Evolutionary conservation across 768 basidiomycete species (phyloP), one percentile per base, ranked within the genome.

Genomic region (Amanita subjunquillea): DNA sequence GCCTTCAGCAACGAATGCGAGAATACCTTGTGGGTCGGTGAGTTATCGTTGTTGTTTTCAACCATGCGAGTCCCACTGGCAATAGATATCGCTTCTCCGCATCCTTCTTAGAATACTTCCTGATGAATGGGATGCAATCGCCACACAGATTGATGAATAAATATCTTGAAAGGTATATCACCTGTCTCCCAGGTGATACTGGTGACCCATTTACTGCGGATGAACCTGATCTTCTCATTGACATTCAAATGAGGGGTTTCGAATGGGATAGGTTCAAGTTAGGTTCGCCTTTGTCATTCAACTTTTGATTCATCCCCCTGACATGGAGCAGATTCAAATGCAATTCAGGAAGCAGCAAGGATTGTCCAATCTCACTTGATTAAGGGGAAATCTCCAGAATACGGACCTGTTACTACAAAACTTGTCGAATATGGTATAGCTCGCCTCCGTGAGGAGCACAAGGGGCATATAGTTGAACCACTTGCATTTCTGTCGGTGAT

Each of bases 61-160:
- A 41, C 51, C 42, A 29, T 51, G 34, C 13, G 50, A 50, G 42
- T 46, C 58, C 54, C 22, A 57, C 51, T 48, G 27, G 30, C 4
- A 25, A 25, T 25, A 25, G 25, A 25, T 25, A 25, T 25, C 25
- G 25, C 25, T 25, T 25, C 25, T 55, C 51, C 50, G 43, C 53
- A 53, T 55, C 56, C 29, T 59, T 57, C 57, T 30, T 59, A 46
- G 58, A 57, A 53, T 53, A 45, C 54, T 53, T 59, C 54, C 44
- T 59, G 56, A 55, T 29, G 54, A 57, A 57, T 42, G 58, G 58
- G 17, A 50, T 59, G 54, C 12, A 59, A 55, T 57, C 56, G 25
- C 58, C 55, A n/a, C 56, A 59, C 34, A 50, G 22, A 44, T 50
- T 57, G 48, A 30, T 59, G 40, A 52, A 53, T 49, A 48, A 48